Base-by-base conservation (phyloP, 2,329 filamentous ascomycete species). In the Ascochyta fabae region DNA sequence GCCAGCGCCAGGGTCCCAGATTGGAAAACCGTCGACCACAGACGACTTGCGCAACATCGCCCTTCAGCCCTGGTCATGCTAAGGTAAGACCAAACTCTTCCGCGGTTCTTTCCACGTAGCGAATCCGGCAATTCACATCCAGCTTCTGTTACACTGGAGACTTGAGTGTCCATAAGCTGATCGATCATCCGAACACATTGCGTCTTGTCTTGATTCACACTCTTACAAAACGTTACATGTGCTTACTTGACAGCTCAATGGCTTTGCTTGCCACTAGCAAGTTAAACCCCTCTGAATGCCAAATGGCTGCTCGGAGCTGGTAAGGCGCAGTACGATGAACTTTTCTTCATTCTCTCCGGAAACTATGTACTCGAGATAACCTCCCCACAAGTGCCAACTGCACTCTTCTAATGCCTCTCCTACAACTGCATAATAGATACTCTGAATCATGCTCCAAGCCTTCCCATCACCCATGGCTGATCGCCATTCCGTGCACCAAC, bases 321-420 rank as follows among this genome's bases (percentile, higher is more conserved):
- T 19, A 19, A 19, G 19, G 3, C 19, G 19, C 19, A 19, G 19
- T 19, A 19, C 19, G 44, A 44, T 65, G 19, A 58, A 68, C 56
- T 69, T 71, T 69, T 68, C 57, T 65, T 61, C 48, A 63, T 68
- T 69, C 63, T 61, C 52, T 56, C 58, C 58, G 62, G 62, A 59
- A 51, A 60, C 64, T 72, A 72, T 72, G 61, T 72, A 72, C 69
- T 54, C 57, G 48, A 55, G 61, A 65, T 54, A 50, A 58, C 67
- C 63, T 71, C 66, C 67, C 66, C 68, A 70, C 70, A 68, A 66
- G 56, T 56, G 57, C 61, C 58, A 26, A 44, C 49, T 57, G 42
- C 60, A 56, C 48, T 44, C 41, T 27, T 33, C 42, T 38, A 33
- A 24, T 41, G 49, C 56, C 53, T 46, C 62, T 63, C 55, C 54